These are phyloP conservation scores for Coniochaeta pulveracea DNA, from an alignment of 2,329 filamentous ascomycete genomes.

Conservation along the genomic window DNA sequence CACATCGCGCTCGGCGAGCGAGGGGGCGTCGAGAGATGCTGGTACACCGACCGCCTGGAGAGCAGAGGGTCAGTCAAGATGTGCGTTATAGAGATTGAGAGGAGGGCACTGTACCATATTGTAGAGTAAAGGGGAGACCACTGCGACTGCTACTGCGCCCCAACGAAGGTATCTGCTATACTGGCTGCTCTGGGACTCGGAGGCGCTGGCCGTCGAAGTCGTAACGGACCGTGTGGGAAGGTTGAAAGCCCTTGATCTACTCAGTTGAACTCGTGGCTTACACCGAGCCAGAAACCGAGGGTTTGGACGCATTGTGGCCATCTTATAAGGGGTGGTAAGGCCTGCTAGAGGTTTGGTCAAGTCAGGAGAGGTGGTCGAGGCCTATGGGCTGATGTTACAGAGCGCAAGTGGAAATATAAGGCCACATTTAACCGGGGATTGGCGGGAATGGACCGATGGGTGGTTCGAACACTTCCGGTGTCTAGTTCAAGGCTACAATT, in stretches of 20 bases:
- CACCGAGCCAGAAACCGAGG: conserved; percentile 14
- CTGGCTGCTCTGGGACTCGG: conserved; percentile 5
- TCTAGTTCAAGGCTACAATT: neutral
- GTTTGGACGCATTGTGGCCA: conserved; percentile 12
- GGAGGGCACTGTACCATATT: conserved; percentile 41
- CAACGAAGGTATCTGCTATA: conserved; percentile 15
- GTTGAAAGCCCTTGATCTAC: conserved; percentile 5
- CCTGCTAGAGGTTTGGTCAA: conserved; percentile 9
- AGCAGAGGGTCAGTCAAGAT: conserved; percentile 8
- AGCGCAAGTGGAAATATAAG: conserved; percentile 11
- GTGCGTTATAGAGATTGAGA: neutral
- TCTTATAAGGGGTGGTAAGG: conserved; percentile 6
- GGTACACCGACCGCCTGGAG: conserved; percentile 29
- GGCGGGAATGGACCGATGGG: conserved; percentile 1
- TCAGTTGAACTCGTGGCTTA: conserved; percentile 11
- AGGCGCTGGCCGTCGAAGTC: no score
- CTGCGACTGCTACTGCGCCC: conserved; percentile 32
- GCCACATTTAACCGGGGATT: conserved; percentile 12
- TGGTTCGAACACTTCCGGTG: conserved; percentile 1
- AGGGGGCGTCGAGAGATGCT: conserved; percentile 45
- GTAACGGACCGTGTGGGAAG: conserved; percentile 3
- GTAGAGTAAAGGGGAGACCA: conserved; percentile 42
- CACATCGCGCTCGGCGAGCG: conserved; percentile 77
- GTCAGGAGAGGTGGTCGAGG: neutral
- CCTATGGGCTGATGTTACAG: conserved; percentile 13